Evolutionary conservation across 1,284 basidiomycete species (phyloP).

Genomic region (Earliella scabrosa): DNA sequence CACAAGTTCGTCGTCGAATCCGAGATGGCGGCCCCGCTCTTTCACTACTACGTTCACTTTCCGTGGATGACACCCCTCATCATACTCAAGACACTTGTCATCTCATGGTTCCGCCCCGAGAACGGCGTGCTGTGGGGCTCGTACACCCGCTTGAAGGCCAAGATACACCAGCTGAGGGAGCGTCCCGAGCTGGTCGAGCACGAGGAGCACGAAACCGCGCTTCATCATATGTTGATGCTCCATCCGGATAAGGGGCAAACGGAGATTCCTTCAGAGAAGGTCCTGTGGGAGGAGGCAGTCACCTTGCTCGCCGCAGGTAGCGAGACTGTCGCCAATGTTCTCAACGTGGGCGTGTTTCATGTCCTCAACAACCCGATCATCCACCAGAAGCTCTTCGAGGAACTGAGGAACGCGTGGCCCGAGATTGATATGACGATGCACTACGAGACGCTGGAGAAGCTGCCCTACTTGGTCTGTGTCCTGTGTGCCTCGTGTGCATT

Average conservation of each 20-base stretch:
- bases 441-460: neutral
- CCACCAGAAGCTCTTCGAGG: neutral
- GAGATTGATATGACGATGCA: neutral
- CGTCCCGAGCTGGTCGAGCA: neutral
- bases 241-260: neutral
- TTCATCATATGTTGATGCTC: neutral
- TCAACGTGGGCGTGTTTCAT: neutral
- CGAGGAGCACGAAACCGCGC: neutral
- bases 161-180: neutral
- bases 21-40: neutral
- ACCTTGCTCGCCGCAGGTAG: neutral
- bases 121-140: neutral
- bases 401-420: neutral
- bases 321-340: neutral
- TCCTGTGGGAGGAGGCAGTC: neutral
- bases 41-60: neutral
- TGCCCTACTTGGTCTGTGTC: constrained; percentile 1
- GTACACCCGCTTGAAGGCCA: neutral
- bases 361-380: neutral
- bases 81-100: neutral
- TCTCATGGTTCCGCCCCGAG: neutral
- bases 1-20: neutral
- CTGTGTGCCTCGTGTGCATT: neutral
- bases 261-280: neutral
- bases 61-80: neutral